Evolutionary conservation across 768 basidiomycete species (phyloP).

Genomic region (Obba rivulosa): DNA sequence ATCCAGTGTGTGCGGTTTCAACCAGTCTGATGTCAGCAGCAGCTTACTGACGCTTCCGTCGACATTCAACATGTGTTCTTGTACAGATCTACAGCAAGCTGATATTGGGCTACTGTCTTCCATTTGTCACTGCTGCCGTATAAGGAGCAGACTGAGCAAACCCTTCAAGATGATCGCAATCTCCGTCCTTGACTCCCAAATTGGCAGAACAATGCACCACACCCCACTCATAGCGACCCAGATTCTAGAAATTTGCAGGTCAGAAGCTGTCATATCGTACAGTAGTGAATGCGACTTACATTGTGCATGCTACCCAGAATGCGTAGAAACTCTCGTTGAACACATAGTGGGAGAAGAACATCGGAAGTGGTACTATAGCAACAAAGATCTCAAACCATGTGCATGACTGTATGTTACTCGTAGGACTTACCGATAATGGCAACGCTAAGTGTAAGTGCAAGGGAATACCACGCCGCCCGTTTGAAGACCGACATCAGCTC

Average conservation of each 20-base stretch:
- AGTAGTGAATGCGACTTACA: constrained; percentile 13
- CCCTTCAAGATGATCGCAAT: constrained; percentile 18
- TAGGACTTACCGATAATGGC: constrained; percentile 21
- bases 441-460: constrained; percentile 21
- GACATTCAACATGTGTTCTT: too few species aligned
- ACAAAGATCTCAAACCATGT: not conserved
- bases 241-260: constrained; percentile 15
- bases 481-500: constrained; percentile 22
- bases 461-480: constrained; percentile 25
- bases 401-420: not conserved
- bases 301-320: constrained; percentile 31
- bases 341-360: constrained; percentile 32
- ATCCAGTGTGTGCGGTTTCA: too few species aligned
- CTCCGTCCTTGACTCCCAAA: constrained; percentile 26
- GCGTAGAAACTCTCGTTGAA: constrained; percentile 28
- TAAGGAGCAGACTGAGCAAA: not conserved
- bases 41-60: too few species aligned
- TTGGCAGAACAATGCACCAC: constrained; percentile 25
- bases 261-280: not conserved
- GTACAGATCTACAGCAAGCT: too few species aligned
- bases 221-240: constrained; percentile 25
- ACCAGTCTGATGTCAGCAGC: too few species aligned
- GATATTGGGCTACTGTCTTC: too few species aligned
- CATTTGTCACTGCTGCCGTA: not conserved
- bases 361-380: constrained; percentile 26